Evolutionary conservation across 1,284 basidiomycete species (phyloP).

Genomic region (Trichosporon faecale): DNA sequence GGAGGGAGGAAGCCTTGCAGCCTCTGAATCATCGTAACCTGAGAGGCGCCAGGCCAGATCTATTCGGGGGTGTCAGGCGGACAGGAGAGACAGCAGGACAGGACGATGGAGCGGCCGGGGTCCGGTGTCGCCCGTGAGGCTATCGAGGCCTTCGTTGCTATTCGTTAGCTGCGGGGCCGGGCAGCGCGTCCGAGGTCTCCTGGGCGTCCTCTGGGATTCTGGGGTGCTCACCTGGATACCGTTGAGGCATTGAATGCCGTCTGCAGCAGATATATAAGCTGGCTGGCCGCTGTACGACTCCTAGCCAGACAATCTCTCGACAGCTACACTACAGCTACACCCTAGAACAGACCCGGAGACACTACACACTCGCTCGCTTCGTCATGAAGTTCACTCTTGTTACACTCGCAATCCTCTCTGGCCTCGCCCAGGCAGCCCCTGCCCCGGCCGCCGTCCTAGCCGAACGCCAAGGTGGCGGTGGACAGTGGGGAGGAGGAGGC

Average conservation of each 20-base stretch:
- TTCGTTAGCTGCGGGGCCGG: not conserved
- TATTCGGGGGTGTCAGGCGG: not conserved
- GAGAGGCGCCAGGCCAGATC: not conserved
- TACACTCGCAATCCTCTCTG: not conserved
- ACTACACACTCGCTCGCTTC: not conserved
- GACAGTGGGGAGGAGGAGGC: not conserved
- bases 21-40: not conserved
- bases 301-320: not conserved
- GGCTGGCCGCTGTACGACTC: not conserved
- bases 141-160: not conserved
- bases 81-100: not conserved
- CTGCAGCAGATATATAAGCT: not conserved
- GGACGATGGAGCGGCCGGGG: not conserved
- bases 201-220: not conserved
- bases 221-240: not conserved
- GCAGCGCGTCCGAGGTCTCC: not conserved
- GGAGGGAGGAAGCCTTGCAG: not conserved
- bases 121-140: not conserved
- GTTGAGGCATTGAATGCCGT: not conserved
- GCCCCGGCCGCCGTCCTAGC: not conserved
- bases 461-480: not conserved
- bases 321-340: not conserved
- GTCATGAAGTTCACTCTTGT: not conserved
- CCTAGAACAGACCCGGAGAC: not conserved
- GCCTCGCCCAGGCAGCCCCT: slow-evolving; percentile 9